Base-by-base conservation (phyloP, 495 filamentous ascomycete species). In the Talaromyces adpressus region DNA sequence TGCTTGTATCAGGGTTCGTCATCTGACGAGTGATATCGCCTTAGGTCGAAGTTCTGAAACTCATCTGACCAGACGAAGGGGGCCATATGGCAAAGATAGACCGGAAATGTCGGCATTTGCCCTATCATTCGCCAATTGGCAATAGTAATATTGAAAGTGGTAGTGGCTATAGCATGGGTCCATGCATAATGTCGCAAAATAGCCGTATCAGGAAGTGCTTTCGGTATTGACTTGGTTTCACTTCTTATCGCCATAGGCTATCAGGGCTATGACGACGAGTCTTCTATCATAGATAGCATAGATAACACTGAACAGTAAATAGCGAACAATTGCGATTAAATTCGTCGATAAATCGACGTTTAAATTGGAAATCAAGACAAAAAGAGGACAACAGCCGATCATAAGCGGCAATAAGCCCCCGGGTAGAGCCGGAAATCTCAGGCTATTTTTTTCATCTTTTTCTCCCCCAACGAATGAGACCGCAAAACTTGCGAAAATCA, bases 361-460 rank as follows among this genome's bases (percentile, higher is more conserved):
- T 16, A 41, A 41, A 14, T 41, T 41, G 16, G 3, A 16, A 56
- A n/a, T 56, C 52, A 16, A 54, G 25, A 29, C 4, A 29, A 29
- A 11, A 22, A 25, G 11, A 16, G 30, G 27, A 29, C 4, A 7
- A 11, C 4, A 27, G 12, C 52, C 52, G 52, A 27, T n/a, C 52
- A 27, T 29, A 56, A 56, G 52, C 52, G 52, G 52, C 52, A 56
- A 29, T n/a, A 56, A 56, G 36, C 22, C 11, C 22, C 52, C 52
- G 52, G 52, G 22, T 56, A 6, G 22, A 25, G 22, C 22, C 52
- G 52, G 52, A 14, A 12, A 56, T 25, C 14, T 29, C 52, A 56
- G 52, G 52, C 27, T 29, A 53, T 65, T 41, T 47, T 49, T 27
- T 60, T 39, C 34, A 20, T 34, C 29, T 69, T 75, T 52, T 66